Conservation (phyloP, 2,329 filamentous ascomycete genomes). For the Aaosphaeria pasadenensis region DNA sequence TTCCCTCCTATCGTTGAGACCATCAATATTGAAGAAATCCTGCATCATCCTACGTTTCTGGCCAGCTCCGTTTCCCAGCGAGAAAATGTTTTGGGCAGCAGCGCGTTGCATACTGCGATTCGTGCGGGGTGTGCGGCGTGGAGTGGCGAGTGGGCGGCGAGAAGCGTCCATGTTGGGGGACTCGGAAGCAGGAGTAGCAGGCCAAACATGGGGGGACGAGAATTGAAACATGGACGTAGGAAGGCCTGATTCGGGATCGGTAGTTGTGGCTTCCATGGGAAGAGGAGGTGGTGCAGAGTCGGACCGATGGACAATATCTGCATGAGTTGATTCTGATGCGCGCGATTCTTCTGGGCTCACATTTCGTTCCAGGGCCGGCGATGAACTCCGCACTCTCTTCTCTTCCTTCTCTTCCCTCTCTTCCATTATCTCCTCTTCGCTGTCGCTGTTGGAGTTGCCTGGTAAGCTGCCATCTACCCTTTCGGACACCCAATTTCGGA, state of each 20-base stretch:
- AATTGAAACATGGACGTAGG: conserved; percentile 60
- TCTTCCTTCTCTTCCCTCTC: conserved; percentile 64
- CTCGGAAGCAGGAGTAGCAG: conserved; percentile 39
- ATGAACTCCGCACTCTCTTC: conserved; percentile 59
- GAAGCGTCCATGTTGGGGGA: conserved; percentile 24
- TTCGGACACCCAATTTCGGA: conserved; percentile 67
- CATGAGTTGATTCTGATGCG: conserved; percentile 12
- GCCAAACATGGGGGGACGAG: conserved; percentile 61
- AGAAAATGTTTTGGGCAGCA: conserved; percentile 36
- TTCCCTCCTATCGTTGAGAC: conserved; percentile 57
- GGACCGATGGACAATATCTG: conserved; percentile 16
- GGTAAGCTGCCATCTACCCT: conserved; percentile 62
- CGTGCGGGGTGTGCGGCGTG: conserved; percentile 35
- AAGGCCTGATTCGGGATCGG: conserved; percentile 24
- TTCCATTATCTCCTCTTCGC: conserved; percentile 64
- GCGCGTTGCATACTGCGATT: conserved; percentile 28
- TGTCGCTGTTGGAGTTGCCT: conserved; percentile 56
- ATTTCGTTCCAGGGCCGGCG: conserved; percentile 56
- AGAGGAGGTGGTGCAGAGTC: conserved; percentile 37
- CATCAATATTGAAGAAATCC: conserved; percentile 72
- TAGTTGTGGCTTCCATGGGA: conserved; percentile 35
- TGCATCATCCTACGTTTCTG: conserved; percentile 70
- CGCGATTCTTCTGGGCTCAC: conserved; percentile 42
- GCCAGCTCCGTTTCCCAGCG: conserved; percentile 62
- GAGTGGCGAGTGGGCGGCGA: conserved; percentile 29